phyloP scores from a whole-genome alignment of 2,329 filamentous ascomycete genomes.

The Verticillium klebahnii region DNA sequence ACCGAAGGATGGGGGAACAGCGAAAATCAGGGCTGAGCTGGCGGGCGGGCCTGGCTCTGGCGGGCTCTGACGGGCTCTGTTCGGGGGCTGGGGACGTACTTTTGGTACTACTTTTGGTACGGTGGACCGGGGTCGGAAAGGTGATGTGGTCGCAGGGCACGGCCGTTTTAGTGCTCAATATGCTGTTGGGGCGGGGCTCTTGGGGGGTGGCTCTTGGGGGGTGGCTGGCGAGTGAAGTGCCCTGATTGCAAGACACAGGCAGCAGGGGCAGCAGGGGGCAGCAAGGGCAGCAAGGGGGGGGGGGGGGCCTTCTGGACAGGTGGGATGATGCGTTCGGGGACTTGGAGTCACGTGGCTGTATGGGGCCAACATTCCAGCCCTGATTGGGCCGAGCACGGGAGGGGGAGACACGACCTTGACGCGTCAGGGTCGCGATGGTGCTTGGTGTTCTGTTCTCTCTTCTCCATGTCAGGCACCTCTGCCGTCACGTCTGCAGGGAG shows the following conservation, averaged over 20 bases:
- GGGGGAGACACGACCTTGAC: slow-evolving; percentile 10
- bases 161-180: slow-evolving; percentile 1
- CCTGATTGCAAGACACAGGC: not conserved
- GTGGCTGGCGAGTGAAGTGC: not conserved
- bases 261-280: not conserved
- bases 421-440: slow-evolving; percentile 10
- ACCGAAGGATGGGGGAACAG: not conserved
- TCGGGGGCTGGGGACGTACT: not conserved
- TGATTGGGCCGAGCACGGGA: slow-evolving; percentile 8
- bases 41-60: not conserved
- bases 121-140: not conserved
- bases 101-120: no score
- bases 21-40: slow-evolving; percentile 1
- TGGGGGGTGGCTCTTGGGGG: not conserved
- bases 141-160: not conserved
- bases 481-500: not conserved
- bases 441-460: no score
- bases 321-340: slow-evolving; percentile 2
- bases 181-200: not conserved
- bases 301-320: slow-evolving; percentile 2
- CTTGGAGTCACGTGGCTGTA: slow-evolving; percentile 10
- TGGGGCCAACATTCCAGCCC: not conserved
- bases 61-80: not conserved
- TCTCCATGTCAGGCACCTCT: not conserved
- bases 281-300: no score